These are phyloP conservation scores for Aphanomyces cochlioides DNA, from an alignment of 352 stramenopile species.

Conservation along the genomic window DNA sequence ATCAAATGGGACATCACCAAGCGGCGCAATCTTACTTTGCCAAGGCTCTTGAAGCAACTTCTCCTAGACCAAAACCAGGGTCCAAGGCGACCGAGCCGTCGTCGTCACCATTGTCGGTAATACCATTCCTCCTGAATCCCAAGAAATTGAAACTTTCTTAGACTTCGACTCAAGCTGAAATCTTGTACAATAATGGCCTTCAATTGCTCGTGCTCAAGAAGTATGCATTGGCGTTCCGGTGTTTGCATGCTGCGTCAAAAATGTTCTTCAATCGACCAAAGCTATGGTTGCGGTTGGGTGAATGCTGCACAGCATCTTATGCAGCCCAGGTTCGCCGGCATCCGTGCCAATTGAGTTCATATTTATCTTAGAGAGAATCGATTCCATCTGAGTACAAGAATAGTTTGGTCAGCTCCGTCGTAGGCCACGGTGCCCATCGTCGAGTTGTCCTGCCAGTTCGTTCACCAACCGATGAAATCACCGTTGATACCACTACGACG, in stretches of 20 bases:
- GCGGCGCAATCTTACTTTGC: conserved; percentile 90
- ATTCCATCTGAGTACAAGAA: conserved; percentile 69
- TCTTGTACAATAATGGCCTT: conserved; percentile 91
- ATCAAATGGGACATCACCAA: conserved; percentile 86
- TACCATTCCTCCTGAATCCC: background rate
- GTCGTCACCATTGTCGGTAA: conserved; percentile 23
- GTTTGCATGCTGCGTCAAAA: conserved; percentile 84
- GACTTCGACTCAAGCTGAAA: conserved; percentile 77
- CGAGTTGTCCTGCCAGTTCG: conserved; percentile 71
- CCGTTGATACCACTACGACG: background rate
- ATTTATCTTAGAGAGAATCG: background rate
- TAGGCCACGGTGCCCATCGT: conserved; percentile 73
- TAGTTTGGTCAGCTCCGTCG: conserved; percentile 69
- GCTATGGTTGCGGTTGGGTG: conserved; percentile 88
- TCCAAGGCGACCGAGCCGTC: conserved; percentile 43
- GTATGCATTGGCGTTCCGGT: conserved; percentile 80
- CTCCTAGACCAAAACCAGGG: conserved; percentile 46
- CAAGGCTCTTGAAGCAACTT: conserved; percentile 64
- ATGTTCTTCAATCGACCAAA: conserved; percentile 90
- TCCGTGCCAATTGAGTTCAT: background rate
- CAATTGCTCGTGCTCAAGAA: conserved; percentile 84
- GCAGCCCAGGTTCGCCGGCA: conserved; percentile 29
- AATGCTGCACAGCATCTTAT: conserved; percentile 86
- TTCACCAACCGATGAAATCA: conserved; percentile 11
- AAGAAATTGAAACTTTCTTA: conserved; percentile 25